Percentiles rank a stretch among this genome's conserved stretches.
Conservation (phyloP, 1,139 yeast genomes). For the Diutina catenulata region DNA sequence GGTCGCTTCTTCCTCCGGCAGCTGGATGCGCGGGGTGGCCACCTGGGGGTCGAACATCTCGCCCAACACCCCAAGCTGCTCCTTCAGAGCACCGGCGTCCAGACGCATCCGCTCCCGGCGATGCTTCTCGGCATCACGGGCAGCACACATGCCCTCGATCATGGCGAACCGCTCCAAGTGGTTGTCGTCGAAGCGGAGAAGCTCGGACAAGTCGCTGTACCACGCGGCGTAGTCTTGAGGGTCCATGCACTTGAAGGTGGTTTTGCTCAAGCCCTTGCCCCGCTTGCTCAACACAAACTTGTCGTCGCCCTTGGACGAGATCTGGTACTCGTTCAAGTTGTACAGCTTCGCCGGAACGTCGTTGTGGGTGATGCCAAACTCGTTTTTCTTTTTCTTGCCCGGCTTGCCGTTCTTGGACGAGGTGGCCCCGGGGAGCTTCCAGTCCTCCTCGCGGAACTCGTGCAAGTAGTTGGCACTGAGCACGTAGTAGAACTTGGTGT, state of each 20-base stretch:
- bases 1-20: slow-evolving; percentile 1
- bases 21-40: neutral
- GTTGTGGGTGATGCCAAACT: slow-evolving; percentile 31
- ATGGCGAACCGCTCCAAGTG: slow-evolving; percentile 24
- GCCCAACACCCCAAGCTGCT: neutral
- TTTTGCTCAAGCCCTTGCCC: slow-evolving; percentile 19
- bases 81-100: neutral
- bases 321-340: slow-evolving; percentile 28
- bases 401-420: neutral
- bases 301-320: slow-evolving; percentile 23
- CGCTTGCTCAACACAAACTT: slow-evolving; percentile 25
- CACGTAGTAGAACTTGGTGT: slow-evolving; percentile 26
- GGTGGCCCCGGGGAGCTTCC: neutral
- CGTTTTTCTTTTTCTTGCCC: slow-evolving; percentile 16
- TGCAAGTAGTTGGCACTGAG: slow-evolving; percentile 35
- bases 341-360: slow-evolving; percentile 32
- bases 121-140: neutral
- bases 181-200: slow-evolving; percentile 24
- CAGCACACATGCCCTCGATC: slow-evolving; percentile 19
- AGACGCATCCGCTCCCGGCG: neutral
- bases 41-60: slow-evolving; percentile 4
- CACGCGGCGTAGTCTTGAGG: slow-evolving; percentile 22
- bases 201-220: slow-evolving; percentile 28
- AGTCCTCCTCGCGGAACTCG: slow-evolving; percentile 17
- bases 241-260: slow-evolving; percentile 28